Evolutionary conservation across 164 flowering plant genomes (phyloP).

Genomic region (Amborella trichopoda): DNA sequence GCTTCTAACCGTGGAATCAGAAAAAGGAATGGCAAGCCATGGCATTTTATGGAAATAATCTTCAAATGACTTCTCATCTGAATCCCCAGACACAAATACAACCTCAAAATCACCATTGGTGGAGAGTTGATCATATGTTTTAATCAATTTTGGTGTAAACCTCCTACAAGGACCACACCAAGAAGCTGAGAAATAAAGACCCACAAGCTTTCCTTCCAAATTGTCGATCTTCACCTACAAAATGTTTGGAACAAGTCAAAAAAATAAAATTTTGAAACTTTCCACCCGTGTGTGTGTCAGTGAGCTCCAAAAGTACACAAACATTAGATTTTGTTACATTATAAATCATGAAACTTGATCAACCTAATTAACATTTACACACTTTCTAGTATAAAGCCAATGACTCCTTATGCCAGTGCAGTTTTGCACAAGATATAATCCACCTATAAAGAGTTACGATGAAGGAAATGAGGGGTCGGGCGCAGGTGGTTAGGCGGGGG

Average conservation of each 20-base stretch:
- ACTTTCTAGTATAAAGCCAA: not conserved
- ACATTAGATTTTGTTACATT: not conserved
- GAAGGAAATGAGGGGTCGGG: too few relatives aligned
- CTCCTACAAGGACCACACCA: slow-evolving; percentile 54
- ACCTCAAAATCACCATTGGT: slow-evolving; percentile 41
- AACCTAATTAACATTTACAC: not conserved
- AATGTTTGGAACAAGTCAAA: not conserved
- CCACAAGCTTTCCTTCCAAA: slow-evolving; percentile 46
- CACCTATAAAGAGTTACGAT: too few relatives aligned
- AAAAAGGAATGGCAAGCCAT: slow-evolving; percentile 72
- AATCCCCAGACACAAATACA: slow-evolving; percentile 40
- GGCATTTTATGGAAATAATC: slow-evolving; percentile 66
- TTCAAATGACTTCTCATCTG: slow-evolving; percentile 41
- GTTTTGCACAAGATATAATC: too few relatives aligned
- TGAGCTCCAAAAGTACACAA: not conserved
- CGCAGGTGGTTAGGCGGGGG: too few relatives aligned
- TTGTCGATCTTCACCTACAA: slow-evolving; percentile 31
- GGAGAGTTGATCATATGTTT: slow-evolving; percentile 33
- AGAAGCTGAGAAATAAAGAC: slow-evolving; percentile 52
- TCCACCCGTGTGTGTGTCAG: not conserved
- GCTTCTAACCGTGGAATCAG: slow-evolving; percentile 36
- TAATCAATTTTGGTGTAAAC: slow-evolving; percentile 40
- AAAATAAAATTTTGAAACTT: not conserved
- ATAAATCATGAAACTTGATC: not conserved
- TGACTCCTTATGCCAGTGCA: too few relatives aligned